A percentile compares a stretch with the other conserved stretches of the same genome.
Evolutionary conservation across 2,329 filamentous ascomycete genomes (phyloP).

Genomic region (Fusarium sublunatum): DNA sequence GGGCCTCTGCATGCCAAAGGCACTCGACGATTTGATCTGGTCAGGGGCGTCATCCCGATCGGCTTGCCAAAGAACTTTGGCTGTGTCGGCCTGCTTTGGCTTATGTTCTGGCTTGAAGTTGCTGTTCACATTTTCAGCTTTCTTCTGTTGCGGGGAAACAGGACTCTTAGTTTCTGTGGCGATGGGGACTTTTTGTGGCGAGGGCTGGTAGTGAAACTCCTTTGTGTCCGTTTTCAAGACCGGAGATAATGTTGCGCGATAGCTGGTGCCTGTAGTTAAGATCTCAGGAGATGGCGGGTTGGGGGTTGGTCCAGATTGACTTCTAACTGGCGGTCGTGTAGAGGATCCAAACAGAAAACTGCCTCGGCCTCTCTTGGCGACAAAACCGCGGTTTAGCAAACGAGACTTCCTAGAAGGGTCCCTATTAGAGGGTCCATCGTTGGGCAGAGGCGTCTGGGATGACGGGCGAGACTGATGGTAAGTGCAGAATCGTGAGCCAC

Average conservation of each 20-base stretch:
- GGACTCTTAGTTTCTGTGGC: not conserved
- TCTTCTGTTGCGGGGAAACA: not conserved
- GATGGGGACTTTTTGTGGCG: not conserved
- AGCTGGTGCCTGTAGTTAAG: not conserved
- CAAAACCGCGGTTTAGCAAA: slow-evolving; percentile 14
- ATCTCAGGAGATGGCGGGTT: not conserved
- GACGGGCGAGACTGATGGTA: slow-evolving; percentile 18
- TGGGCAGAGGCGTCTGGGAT: not conserved
- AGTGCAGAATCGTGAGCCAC: slow-evolving; percentile 31
- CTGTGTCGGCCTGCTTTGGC: not conserved
- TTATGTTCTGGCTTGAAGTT: not conserved
- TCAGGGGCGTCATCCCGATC: not conserved
- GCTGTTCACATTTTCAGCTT: not conserved
- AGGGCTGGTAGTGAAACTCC: not conserved
- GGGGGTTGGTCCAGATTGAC: slow-evolving; percentile 5
- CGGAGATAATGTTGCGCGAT: not conserved
- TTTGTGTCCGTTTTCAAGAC: not conserved
- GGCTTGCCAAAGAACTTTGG: not conserved
- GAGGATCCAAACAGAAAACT: slow-evolving; percentile 15
- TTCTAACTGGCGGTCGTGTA: slow-evolving; percentile 12
- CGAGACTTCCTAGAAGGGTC: slow-evolving; percentile 4
- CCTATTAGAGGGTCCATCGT: slow-evolving; percentile 1
- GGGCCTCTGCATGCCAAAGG: not conserved
- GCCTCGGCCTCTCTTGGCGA: slow-evolving; percentile 33
- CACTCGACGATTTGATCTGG: not conserved